Base-by-base conservation (phyloP, 148 eudicot species). In the Persicaria maculosa region DNA sequence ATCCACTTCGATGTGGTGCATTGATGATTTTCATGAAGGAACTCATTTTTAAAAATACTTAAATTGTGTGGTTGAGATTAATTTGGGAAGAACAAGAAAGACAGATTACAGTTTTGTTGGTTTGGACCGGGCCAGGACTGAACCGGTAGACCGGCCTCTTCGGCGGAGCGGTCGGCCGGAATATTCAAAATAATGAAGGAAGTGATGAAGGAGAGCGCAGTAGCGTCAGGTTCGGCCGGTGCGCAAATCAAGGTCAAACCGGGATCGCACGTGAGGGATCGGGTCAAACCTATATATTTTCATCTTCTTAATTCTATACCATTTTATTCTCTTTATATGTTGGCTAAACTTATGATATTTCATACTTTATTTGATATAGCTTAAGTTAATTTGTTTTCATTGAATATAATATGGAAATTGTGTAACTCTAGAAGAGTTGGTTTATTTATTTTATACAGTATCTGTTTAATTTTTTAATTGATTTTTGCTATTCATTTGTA, bases 231-330 rank as follows among this genome's bases (percentile, higher is more conserved):
- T 59, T 59, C 65, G 65, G 40, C 40, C 65, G 40, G 65, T 14
- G 14, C 47, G 47, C 9, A 8, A 43, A 73, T 73, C 65, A 62
- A 36, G 61, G 79, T 61, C 59, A 20, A 72, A 74, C 48, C 44
- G 67, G 67, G 15, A 36, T 79, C 78, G 85, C 85, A 86, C 89
- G 89, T 80, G 89, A 82, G 87, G 78, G 62, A 68, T 78, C 47
- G 16, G 46, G 58, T 62, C 68, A 62, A 62, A 62, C 46, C 47
- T 78, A 74, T 69, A 71, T 74, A 72, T 36, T 77, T 17, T 17
- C 31, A 9, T 36, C 6, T 10, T 11, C 36, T 46, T 40, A 17
- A 3, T 62, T 62, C 44, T 11, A 11, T 62, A 31, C 43, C 17
- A 15, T 55, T 17, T 15, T 55, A 15, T 17, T 6, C 22, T 16